phyloP scores from a whole-genome alignment of 352 stramenopile genomes.

The Hyaloperonospora brassicae region DNA sequence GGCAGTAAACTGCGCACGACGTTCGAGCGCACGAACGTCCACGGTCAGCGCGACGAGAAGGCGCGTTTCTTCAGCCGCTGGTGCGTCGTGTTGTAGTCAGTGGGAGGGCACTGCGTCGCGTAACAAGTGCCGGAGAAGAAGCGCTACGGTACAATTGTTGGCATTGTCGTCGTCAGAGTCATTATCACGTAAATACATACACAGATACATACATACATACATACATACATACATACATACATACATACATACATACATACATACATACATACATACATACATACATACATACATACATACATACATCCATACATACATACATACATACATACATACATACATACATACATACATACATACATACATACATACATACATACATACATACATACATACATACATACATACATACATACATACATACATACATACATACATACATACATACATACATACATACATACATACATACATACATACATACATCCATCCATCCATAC shows the following conservation, averaged over 20 bases:
- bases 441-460: too few relatives aligned
- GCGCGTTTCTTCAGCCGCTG: conserved; percentile 57
- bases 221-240: too few relatives aligned
- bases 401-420: conserved; percentile 1
- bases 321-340: too few relatives aligned
- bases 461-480: too few relatives aligned
- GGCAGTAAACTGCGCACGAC: conserved; percentile 36
- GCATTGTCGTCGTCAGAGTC: too few relatives aligned
- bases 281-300: conserved; percentile 1
- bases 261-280: not conserved
- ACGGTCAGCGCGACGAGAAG: conserved; percentile 49
- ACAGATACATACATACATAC: not conserved
- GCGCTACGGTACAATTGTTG: too few relatives aligned
- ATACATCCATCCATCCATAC: too few relatives aligned
- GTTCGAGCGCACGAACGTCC: conserved; percentile 44
- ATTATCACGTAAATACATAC: too few relatives aligned
- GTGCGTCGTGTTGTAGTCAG: conserved; percentile 55
- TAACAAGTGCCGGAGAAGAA: too few relatives aligned
- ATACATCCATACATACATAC: too few relatives aligned
- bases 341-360: conserved; percentile 1
- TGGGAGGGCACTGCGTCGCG: not conserved
- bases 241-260: conserved; percentile 1
- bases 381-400: conserved; percentile 1
- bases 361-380: not conserved
- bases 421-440: not conserved